Percentiles rank a stretch among this genome's conserved stretches.
Evolutionary conservation across 257 asterid genomes (phyloP).

Genomic region (Ocimum tenuiflorum): DNA sequence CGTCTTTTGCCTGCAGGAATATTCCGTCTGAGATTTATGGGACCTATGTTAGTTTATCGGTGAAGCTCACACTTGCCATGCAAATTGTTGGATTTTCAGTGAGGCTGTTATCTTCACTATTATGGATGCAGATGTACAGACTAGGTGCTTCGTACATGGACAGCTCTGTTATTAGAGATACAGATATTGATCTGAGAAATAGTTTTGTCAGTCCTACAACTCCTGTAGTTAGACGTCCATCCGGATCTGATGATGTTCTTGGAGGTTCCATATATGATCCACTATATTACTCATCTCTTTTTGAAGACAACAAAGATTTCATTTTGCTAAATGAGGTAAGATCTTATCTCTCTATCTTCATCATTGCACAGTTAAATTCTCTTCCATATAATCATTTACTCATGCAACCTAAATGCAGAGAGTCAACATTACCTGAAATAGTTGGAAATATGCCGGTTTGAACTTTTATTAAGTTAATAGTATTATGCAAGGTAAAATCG

Average conservation of each 20-base stretch:
- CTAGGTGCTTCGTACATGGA: conserved; percentile 70
- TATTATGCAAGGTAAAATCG: neutral
- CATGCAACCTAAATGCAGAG: neutral
- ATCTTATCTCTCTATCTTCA: conserved; percentile 21
- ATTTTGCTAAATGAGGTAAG: conserved; percentile 43
- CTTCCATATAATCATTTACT: neutral
- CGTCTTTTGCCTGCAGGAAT: conserved; percentile 45
- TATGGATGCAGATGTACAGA: conserved; percentile 97
- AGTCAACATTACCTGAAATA: neutral
- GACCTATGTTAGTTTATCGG: conserved; percentile 51
- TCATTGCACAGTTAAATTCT: neutral
- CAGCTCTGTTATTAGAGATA: conserved; percentile 50
- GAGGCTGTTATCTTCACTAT: conserved; percentile 68
- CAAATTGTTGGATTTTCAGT: conserved; percentile 73
- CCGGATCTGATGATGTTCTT: conserved; percentile 56
- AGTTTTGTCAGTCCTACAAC: conserved; percentile 82
- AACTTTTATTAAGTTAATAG: neutral
- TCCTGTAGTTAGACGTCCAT: conserved; percentile 50
- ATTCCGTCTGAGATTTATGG: conserved; percentile 62
- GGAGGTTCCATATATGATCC: conserved; percentile 84
- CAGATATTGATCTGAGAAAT: conserved; percentile 65
- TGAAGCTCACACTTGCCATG: conserved; percentile 83
- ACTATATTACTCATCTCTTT: conserved; percentile 70
- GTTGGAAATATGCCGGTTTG: conserved; percentile 3
- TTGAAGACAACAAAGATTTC: conserved; percentile 61